phyloP scores from a whole-genome alignment of 2,329 filamentous ascomycete genomes.

The Nemania sp. region DNA sequence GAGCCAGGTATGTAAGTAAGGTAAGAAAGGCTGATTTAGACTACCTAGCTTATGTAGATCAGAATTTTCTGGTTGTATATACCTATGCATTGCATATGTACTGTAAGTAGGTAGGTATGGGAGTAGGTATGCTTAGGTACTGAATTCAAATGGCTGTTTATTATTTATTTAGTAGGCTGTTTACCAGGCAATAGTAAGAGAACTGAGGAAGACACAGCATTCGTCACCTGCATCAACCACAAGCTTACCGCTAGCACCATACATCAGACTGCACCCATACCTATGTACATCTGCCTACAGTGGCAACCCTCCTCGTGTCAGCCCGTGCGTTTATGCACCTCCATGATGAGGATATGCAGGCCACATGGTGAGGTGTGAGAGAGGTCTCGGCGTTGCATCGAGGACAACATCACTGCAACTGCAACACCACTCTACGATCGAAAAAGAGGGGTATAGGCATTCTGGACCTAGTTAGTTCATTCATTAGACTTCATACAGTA shows the following conservation, averaged over 20 bases:
- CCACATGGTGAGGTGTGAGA: conserved; percentile 41
- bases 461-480: neutral
- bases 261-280: too few relatives aligned
- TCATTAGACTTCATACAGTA: too few relatives aligned
- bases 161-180: too few relatives aligned
- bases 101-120: neutral
- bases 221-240: too few relatives aligned
- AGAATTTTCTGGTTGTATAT: too few relatives aligned
- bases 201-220: too few relatives aligned
- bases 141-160: too few relatives aligned
- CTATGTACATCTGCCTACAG: conserved; percentile 7
- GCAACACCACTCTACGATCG: neutral
- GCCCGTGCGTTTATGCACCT: conserved; percentile 39
- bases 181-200: too few relatives aligned
- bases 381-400: conserved; percentile 36
- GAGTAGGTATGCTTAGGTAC: too few relatives aligned
- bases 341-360: conserved; percentile 36
- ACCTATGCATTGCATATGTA: neutral
- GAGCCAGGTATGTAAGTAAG: too few relatives aligned
- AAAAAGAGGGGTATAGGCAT: conserved; percentile 24
- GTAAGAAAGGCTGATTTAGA: neutral
- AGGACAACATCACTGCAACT: conserved; percentile 18
- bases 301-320: conserved; percentile 37
- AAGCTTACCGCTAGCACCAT: too few relatives aligned
- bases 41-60: neutral